Conservation (phyloP, 208 protist species). For the Spongospora subterranea region DNA sequence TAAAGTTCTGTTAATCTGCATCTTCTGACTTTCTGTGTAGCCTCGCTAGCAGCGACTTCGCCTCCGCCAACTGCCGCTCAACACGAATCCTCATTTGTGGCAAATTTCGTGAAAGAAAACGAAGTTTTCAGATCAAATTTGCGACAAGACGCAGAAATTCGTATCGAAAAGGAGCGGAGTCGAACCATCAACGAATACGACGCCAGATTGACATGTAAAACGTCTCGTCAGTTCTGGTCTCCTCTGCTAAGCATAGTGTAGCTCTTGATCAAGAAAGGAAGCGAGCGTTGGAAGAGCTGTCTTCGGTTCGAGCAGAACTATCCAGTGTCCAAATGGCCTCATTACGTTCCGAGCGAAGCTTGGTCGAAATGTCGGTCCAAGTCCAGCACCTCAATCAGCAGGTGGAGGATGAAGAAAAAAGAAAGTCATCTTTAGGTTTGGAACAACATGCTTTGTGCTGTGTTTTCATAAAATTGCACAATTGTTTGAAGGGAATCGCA, state of each 20-base stretch:
- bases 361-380: background rate
- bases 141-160: background rate
- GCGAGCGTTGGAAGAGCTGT: background rate
- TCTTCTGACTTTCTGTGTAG: too few species aligned
- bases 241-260: background rate
- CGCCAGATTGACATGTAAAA: background rate
- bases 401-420: background rate
- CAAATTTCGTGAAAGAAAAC: background rate
- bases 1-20: too few species aligned
- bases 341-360: background rate
- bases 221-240: background rate
- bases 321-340: background rate
- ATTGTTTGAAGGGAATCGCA: too few species aligned
- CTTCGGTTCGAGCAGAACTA: background rate
- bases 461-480: background rate
- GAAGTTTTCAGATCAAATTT: conserved; percentile 9
- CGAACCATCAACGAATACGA: background rate
- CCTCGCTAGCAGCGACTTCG: background rate
- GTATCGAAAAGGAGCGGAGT: background rate
- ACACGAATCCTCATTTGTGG: background rate
- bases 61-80: background rate
- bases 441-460: background rate
- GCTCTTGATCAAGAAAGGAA: background rate
- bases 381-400: conserved; percentile 2
- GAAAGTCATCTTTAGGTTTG: background rate